Evolutionary conservation across 371 early-diverging fungal species (phyloP).

Genomic region (Actinomortierella ambigua): DNA sequence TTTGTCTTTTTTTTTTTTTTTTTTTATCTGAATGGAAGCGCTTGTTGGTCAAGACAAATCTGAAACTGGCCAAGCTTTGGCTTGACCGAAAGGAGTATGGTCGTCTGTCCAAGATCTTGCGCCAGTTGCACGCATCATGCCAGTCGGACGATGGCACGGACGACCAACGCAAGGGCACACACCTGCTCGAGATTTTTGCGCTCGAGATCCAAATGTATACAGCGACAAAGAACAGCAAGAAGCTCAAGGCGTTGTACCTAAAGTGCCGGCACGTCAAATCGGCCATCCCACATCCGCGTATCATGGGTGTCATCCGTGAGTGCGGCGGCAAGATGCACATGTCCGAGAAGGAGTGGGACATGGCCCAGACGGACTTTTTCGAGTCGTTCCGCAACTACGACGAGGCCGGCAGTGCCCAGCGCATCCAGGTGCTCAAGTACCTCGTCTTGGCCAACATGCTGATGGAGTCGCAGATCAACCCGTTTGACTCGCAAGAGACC

Average conservation of each 20-base stretch:
- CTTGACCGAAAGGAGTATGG: conserved; percentile 84
- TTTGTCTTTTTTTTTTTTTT: neutral
- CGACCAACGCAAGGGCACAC: conserved; percentile 89
- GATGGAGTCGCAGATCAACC: conserved; percentile 92
- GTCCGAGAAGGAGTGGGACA: conserved; percentile 92
- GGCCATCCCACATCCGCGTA: conserved; percentile 94
- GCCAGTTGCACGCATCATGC: conserved; percentile 74
- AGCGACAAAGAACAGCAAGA: conserved; percentile 84
- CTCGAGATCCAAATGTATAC: conserved; percentile 95
- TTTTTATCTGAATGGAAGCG: conserved; percentile 51
- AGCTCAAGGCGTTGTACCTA: conserved; percentile 87
- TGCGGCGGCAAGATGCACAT: conserved; percentile 98
- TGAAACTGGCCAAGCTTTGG: conserved; percentile 90
- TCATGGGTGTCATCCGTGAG: conserved; percentile 96
- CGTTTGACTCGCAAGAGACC: conserved; percentile 96
- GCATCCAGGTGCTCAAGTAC: conserved; percentile 94
- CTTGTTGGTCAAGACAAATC: conserved; percentile 88
- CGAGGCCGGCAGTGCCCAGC: conserved; percentile 93
- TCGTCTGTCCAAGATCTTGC: conserved; percentile 75
- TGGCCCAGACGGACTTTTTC: conserved; percentile 93
- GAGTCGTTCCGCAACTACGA: conserved; percentile 97
- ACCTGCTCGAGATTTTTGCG: conserved; percentile 88
- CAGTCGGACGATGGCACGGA: conserved; percentile 86
- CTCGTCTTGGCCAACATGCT: conserved; percentile 95
- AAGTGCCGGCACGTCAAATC: conserved; percentile 88